Percentiles rank a stretch among this genome's conserved stretches.
Evolutionary conservation across 495 filamentous ascomycete genomes (phyloP).

Genomic region (Glutinoglossum americanum): DNA sequence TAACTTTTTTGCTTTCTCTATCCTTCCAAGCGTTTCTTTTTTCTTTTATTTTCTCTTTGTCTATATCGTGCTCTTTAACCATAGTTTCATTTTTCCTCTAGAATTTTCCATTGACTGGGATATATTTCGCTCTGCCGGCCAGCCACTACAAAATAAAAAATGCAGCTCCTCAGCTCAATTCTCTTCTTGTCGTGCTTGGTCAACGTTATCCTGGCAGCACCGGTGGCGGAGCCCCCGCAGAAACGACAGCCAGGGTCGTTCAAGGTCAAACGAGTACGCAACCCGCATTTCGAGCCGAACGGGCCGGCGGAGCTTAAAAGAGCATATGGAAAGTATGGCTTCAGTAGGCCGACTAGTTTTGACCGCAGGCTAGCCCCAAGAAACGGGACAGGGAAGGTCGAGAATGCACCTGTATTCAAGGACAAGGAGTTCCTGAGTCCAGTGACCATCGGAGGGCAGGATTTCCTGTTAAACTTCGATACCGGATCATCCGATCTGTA

Average conservation of each 20-base stretch:
- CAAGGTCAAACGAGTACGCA: neutral
- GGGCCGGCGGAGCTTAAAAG: neutral
- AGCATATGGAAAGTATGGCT: neutral
- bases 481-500: constrained; percentile 68
- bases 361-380: neutral
- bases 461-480: constrained; percentile 58
- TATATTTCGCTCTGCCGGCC: neutral
- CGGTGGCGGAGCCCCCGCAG: neutral
- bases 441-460: constrained; percentile 52
- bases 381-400: constrained; percentile 16
- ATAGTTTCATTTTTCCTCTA: no score
- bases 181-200: neutral
- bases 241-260: neutral
- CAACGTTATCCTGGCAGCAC: neutral
- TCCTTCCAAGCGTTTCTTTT: no score
- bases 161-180: neutral
- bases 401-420: constrained; percentile 35
- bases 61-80: no score
- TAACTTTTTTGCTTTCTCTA: no score
- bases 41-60: no score
- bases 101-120: neutral
- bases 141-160: neutral
- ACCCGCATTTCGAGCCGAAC: neutral
- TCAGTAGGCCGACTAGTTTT: neutral
- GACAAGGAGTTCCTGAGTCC: constrained; percentile 52